phyloP scores from a whole-genome alignment of 2,329 filamentous ascomycete genomes.

The Capronia americana region DNA sequence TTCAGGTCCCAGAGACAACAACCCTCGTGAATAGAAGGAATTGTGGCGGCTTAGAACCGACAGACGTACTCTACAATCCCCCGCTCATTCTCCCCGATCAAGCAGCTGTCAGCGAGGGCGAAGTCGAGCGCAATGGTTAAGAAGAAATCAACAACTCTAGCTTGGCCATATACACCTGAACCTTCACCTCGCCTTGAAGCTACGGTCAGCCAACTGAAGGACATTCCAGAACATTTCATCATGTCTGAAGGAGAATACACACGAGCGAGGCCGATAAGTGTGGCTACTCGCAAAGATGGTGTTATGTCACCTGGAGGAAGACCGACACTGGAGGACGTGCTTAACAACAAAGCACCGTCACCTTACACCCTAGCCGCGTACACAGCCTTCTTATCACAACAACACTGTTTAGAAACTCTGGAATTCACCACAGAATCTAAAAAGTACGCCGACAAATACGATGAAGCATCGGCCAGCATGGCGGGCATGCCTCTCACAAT shows the following conservation, averaged over 20 bases:
- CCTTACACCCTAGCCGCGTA: constrained; percentile 93
- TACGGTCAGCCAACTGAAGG: constrained; percentile 48
- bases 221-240: constrained; percentile 50
- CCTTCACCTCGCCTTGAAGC: constrained; percentile 55
- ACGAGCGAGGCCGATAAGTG: constrained; percentile 52
- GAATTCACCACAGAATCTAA: constrained; percentile 96
- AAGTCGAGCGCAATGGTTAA: constrained; percentile 40
- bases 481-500: constrained; percentile 55
- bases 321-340: constrained; percentile 83
- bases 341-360: constrained; percentile 81
- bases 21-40: not conserved
- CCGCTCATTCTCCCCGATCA: constrained; percentile 6
- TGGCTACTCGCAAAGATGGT: constrained; percentile 49
- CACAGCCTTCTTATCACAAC: constrained; percentile 95
- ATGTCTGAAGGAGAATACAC: constrained; percentile 50
- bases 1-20: not conserved
- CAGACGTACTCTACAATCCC: constrained; percentile 3
- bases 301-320: constrained; percentile 57
- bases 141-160: constrained; percentile 41
- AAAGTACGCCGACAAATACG: constrained; percentile 75
- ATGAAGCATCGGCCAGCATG: constrained; percentile 60
- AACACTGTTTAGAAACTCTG: constrained; percentile 93
- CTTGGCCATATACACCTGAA: constrained; percentile 47
- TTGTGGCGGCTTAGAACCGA: not conserved
- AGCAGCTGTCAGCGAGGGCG: constrained; percentile 19